Evolutionary conservation across 2,329 filamentous ascomycete species (phyloP).

Genomic region (Sphaerulina populicola): DNA sequence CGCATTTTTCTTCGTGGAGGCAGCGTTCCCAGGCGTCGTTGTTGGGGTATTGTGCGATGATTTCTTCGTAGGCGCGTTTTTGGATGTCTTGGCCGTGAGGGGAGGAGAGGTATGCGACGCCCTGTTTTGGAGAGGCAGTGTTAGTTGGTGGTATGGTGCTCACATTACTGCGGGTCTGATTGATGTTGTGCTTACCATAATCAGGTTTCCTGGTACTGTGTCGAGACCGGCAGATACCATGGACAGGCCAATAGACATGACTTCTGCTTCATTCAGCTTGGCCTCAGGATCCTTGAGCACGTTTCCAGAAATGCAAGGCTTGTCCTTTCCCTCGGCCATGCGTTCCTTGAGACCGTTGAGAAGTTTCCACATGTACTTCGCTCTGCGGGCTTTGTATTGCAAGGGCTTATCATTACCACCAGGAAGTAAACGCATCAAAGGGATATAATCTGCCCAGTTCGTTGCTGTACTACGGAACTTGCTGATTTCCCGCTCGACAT

Average conservation of each 20-base stretch:
- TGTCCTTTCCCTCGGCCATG: conserved; percentile 56
- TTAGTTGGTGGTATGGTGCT: background rate
- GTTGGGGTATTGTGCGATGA: conserved; percentile 61
- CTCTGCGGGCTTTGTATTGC: conserved; percentile 59
- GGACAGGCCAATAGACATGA: conserved; percentile 72
- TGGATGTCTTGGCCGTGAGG: conserved; percentile 62
- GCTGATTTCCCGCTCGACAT: conserved; percentile 66
- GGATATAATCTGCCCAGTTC: conserved; percentile 75
- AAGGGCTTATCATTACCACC: conserved; percentile 54
- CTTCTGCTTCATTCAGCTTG: conserved; percentile 61
- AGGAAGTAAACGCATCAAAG: conserved; percentile 58
- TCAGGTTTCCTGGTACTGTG: conserved; percentile 69
- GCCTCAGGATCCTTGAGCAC: conserved; percentile 63
- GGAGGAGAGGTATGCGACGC: conserved; percentile 65
- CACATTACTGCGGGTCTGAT: background rate
- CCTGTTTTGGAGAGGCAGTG: conserved; percentile 24
- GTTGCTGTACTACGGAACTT: conserved; percentile 72
- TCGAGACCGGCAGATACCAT: conserved; percentile 77
- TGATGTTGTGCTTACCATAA: conserved; percentile 45
- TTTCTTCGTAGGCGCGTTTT: conserved; percentile 59
- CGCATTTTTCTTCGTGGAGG: conserved; percentile 63
- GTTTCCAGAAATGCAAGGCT: conserved; percentile 60
- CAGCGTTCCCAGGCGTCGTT: conserved; percentile 70
- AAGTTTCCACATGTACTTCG: conserved; percentile 56
- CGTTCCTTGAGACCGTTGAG: conserved; percentile 52